Conservation (phyloP, 2,329 filamentous ascomycete genomes). For the Aotearoamyces nothofagi region DNA sequence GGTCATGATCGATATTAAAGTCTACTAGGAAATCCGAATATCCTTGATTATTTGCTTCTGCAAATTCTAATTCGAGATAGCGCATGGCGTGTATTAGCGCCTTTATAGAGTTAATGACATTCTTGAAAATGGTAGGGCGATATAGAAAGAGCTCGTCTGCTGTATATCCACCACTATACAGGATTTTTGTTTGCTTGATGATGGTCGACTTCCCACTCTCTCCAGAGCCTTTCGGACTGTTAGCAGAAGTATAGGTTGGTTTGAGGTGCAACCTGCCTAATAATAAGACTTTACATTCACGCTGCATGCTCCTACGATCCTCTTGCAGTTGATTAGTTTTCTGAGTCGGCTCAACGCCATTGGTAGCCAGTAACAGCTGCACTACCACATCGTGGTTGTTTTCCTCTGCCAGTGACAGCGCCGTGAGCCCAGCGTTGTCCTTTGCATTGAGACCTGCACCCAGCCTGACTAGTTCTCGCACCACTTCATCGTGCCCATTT, state of each 20-base stretch:
- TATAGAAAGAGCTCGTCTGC: constrained; percentile 83
- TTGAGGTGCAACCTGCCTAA: constrained; percentile 34
- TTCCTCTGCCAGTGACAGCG: background rate
- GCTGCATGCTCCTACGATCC: constrained; percentile 73
- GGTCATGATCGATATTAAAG: constrained; percentile 77
- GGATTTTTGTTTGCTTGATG: constrained; percentile 98
- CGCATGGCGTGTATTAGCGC: constrained; percentile 77
- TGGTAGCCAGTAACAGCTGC: background rate
- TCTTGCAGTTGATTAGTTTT: too few relatives aligned
- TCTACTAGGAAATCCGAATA: constrained; percentile 66
- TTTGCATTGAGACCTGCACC: too few relatives aligned
- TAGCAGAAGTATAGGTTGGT: background rate
- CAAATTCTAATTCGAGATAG: constrained; percentile 71
- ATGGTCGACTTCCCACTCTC: constrained; percentile 97
- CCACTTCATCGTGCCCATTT: too few relatives aligned
- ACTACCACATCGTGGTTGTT: background rate
- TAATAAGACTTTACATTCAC: constrained; percentile 93
- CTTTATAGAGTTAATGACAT: constrained; percentile 86
- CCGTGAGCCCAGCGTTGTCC: background rate
- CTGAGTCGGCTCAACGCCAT: too few relatives aligned
- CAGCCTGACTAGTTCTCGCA: too few relatives aligned
- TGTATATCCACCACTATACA: constrained; percentile 89
- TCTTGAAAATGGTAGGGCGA: constrained; percentile 89
- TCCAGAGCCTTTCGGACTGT: constrained; percentile 53
- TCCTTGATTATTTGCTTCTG: constrained; percentile 48